Percentiles rank a stretch among this genome's conserved stretches.
Evolutionary conservation across 768 basidiomycete species (phyloP).

Genomic region (Suillus cothurnatus): DNA sequence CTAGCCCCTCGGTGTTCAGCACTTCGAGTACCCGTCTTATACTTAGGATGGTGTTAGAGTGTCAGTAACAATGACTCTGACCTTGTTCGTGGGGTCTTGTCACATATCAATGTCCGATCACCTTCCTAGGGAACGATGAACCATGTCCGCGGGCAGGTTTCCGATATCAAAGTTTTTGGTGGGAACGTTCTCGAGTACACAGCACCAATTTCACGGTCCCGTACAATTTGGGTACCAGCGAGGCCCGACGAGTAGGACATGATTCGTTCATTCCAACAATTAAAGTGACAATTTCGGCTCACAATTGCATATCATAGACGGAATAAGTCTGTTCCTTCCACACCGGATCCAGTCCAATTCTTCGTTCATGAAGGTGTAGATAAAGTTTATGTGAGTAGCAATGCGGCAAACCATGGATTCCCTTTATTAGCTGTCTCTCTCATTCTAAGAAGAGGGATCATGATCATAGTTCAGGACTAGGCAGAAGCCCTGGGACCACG

Average conservation of each 20-base stretch:
- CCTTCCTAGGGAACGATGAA: background rate
- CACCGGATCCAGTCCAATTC: background rate
- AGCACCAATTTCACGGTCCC: background rate
- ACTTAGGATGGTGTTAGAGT: background rate
- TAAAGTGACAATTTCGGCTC: background rate
- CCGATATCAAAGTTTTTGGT: background rate
- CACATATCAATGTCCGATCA: background rate
- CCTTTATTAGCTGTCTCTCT: background rate
- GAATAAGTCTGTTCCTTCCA: background rate
- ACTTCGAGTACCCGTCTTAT: background rate
- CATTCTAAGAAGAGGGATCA: background rate
- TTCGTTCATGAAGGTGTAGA: background rate
- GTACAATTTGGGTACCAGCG: background rate
- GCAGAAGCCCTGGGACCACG: background rate
- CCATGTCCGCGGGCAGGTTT: background rate
- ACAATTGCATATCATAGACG: background rate
- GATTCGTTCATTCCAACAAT: background rate
- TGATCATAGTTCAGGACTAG: background rate
- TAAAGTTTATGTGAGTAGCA: background rate
- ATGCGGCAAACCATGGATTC: background rate
- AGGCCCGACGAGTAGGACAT: background rate
- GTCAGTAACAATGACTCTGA: background rate
- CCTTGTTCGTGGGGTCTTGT: background rate
- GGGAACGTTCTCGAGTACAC: background rate
- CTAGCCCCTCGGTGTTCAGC: background rate